Evolutionary conservation across 306 rosid genomes (phyloP).

Genomic region (Acacia crassicarpa): DNA sequence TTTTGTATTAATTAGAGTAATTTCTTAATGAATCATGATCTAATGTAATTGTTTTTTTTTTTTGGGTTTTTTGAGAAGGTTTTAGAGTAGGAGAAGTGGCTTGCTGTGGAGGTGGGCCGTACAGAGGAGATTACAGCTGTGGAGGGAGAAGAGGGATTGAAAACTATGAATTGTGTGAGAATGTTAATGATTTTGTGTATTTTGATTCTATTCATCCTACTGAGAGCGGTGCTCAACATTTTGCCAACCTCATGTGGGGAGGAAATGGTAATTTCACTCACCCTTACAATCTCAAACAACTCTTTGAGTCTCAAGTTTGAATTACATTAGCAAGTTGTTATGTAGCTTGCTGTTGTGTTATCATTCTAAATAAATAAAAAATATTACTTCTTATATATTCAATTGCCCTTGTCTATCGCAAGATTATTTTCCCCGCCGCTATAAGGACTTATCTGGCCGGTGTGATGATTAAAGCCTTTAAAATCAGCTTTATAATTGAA

Average conservation of each 20-base stretch:
- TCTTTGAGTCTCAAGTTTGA: constrained; percentile 9
- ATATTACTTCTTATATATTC: not conserved
- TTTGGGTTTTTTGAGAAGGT: constrained; percentile 17
- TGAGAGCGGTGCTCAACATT: constrained; percentile 32
- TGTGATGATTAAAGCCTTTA: too few relatives aligned
- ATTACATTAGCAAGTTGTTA: not conserved
- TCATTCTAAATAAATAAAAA: not conserved
- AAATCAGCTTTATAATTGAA: too few relatives aligned
- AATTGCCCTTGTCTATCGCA: not conserved
- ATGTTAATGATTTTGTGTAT: constrained; percentile 37
- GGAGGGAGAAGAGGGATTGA: constrained; percentile 51
- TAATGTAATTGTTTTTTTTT: not conserved
- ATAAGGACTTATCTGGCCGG: too few relatives aligned
- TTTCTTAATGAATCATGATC: not conserved
- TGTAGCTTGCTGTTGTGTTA: too few relatives aligned
- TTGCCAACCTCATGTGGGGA: constrained; percentile 45
- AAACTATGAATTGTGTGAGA: constrained; percentile 44
- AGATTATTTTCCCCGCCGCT: not conserved
- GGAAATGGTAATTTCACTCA: constrained; percentile 20
- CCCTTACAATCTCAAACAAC: constrained; percentile 33
- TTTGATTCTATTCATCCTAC: constrained; percentile 57
- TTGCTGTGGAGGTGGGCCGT: constrained; percentile 60
- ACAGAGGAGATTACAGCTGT: constrained; percentile 53
- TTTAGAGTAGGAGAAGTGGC: constrained; percentile 46
- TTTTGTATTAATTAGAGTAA: not conserved